These are phyloP conservation scores for Bipolaris gigantea DNA, from an alignment of 2,329 filamentous ascomycete genomes.

Conservation along the genomic window DNA sequence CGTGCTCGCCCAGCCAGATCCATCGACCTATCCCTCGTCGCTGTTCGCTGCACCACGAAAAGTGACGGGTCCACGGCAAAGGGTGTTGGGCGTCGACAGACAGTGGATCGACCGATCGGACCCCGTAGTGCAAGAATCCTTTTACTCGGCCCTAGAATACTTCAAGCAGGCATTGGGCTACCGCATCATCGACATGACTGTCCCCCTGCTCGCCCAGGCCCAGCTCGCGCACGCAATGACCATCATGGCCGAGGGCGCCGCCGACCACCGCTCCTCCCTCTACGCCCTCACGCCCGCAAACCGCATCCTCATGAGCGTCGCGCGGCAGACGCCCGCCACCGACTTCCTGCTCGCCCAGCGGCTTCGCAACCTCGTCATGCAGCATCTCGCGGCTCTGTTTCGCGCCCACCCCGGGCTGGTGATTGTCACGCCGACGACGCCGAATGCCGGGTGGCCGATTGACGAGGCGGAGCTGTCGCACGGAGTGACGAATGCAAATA, in stretches of 20 bases:
- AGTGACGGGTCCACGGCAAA: constrained; percentile 47
- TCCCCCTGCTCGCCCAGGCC: constrained; percentile 69
- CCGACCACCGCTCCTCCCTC: constrained; percentile 53
- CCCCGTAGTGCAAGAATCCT: constrained; percentile 62
- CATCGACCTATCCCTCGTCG: constrained; percentile 60
- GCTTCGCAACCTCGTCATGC: constrained; percentile 75
- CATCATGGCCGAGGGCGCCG: constrained; percentile 73
- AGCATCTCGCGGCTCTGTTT: constrained; percentile 73
- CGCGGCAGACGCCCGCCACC: constrained; percentile 62
- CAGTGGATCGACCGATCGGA: constrained; percentile 72
- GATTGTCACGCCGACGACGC: constrained; percentile 76
- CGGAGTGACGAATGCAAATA: constrained; percentile 74
- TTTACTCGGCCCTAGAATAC: constrained; percentile 63
- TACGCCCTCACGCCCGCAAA: constrained; percentile 66
- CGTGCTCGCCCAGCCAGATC: constrained; percentile 73
- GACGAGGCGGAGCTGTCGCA: constrained; percentile 62
- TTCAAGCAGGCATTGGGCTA: constrained; percentile 59
- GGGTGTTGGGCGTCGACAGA: constrained; percentile 70
- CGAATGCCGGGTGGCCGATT: constrained; percentile 74
- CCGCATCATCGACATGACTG: constrained; percentile 60
- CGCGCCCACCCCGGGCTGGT: constrained; percentile 71
- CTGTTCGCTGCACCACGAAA: constrained; percentile 63
- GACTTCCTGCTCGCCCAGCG: constrained; percentile 75
- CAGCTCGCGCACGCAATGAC: constrained; percentile 77
- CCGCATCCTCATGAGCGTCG: constrained; percentile 68